Base-by-base conservation (phyloP, 2,329 filamentous ascomycete species). In the Penicillium nordicum region DNA sequence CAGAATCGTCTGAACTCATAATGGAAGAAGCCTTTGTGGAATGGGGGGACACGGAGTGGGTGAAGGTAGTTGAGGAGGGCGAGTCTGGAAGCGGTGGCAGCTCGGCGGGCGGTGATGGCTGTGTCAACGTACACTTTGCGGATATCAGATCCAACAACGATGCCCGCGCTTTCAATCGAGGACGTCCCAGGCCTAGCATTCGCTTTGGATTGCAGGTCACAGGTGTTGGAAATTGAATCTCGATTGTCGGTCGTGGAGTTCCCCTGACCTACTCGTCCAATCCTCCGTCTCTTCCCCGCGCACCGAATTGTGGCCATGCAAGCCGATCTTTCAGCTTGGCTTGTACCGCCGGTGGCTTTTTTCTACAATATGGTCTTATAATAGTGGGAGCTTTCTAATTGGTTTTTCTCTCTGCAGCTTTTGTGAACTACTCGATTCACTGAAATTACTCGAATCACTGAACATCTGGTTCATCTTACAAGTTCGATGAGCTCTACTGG, bases 111-210 rank as follows among this genome's bases (percentile, higher is more conserved):
- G 71, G 67, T 65, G 76, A 74, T 69, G 75, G 68, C 62, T 55
- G 41, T 56, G 48, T 56, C 53, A 52, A 56, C 53, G 53, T 56
- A 55, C 38, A 51, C 43, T 61, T 60, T 55, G 59, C 56, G 54
- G 57, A 59, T 63, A 88, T 79, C 65, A 88, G 78, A 67, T 88
- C 84, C 70, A 85, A 78, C 62, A 88, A 76, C 49, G 84, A 88
- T 51, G 84, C 82, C 64, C 83, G 82, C 70, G 79, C 74, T 78
- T 78, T 81, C 62, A 87, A 74, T 72, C 78, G 80, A 70, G 82
- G 83, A 69, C 82, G 69, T 59, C 73, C 78, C 65, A 84, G 71
- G 69, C 82, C 82, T 70, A 85, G 78, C 80, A 82, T 82, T 68
- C 76, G 77, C 64, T 64, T 44, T 50, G n/a, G 30, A 27, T 36